Evolutionary conservation across 2,329 filamentous ascomycete species (phyloP), one percentile per base, ranked within the genome.

Genomic region (Torrubiella hemipterigena): DNA sequence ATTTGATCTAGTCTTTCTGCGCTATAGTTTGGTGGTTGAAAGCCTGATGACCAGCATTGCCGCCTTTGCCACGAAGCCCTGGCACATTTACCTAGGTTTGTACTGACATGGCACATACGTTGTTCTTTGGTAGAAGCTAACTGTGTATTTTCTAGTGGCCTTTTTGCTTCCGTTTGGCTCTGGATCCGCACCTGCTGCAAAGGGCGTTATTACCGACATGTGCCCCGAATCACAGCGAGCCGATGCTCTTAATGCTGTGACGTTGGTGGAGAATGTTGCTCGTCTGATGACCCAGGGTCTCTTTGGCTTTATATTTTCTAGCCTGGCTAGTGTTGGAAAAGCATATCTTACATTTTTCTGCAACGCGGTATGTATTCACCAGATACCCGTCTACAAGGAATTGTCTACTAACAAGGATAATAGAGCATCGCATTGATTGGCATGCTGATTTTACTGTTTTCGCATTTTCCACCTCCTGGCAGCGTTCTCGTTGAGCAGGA

Each of bases 171-270:
- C 79, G 0, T 70, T 83, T 18, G 77, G 74, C 0, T 78, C 77
- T 0, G 79, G 79, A 0, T 77, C 77, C 0, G 78, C 76, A 0
- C 68, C 77, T 0, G 75, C 78, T 0, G 75, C 77, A 2, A 84
- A 83, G 41, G 79, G 78, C 1, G 74, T 78, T n/a, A 81, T 83
- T 36, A 67, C 80, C 0, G 70, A 79, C 34, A 78, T 83, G 75
- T 76, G 76, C 27, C 58, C 74, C 0, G 60, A 70, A 2, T 61
- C 61, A 1, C 68, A 78, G 33, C 63, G 77, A 1, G 65, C 70
- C 0, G 78, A 84, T 44, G 78, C 79, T 0, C 55, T 84, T 4
- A 74, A 75, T 23, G 77, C 74, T 0, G 74, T 84, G 10, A 81
- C 75, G 0, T 55, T 83, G 0, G 70, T 83, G 0, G 79, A 84